These are phyloP conservation scores for Emergomyces africanus DNA, from an alignment of 2,329 filamentous ascomycete species.

Conservation along the genomic window DNA sequence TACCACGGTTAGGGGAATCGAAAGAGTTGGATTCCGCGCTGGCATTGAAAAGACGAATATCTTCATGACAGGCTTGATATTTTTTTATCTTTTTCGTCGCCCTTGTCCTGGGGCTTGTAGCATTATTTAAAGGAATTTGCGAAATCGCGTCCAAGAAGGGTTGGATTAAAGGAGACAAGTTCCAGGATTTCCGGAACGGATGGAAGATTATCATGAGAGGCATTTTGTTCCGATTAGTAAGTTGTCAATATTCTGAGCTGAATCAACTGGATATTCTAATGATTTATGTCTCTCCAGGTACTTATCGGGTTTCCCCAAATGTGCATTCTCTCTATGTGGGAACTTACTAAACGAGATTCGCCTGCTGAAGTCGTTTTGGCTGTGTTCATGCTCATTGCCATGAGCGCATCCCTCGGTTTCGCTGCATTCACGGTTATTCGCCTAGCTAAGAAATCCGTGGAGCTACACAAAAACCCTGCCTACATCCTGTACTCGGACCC, in stretches of 20 bases:
- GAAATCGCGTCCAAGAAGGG: constrained; percentile 62
- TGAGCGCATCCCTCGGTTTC: constrained; percentile 67
- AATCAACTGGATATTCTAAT: constrained; percentile 2
- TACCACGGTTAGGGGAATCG: constrained; percentile 61
- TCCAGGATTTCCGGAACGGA: constrained; percentile 85
- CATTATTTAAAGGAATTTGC: constrained; percentile 67
- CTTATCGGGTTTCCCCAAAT: constrained; percentile 89
- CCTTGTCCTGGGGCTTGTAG: constrained; percentile 58
- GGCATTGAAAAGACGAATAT: constrained; percentile 82
- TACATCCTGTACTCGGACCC: constrained; percentile 96
- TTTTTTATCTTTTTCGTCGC: constrained; percentile 79
- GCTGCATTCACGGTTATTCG: constrained; percentile 80
- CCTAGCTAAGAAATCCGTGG: constrained; percentile 75
- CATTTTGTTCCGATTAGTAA: constrained; percentile 70
- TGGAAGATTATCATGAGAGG: constrained; percentile 90
- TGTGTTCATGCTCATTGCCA: constrained; percentile 75
- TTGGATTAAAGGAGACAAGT: constrained; percentile 74
- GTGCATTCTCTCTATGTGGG: constrained; percentile 82
- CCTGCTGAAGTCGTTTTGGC: constrained; percentile 75
- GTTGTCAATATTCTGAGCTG: constrained; percentile 6
- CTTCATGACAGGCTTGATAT: constrained; percentile 80
- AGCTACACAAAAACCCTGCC: constrained; percentile 89
- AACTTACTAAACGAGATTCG: constrained; percentile 77
- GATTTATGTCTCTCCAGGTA: constrained; percentile 32
- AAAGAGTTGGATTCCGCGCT: constrained; percentile 76